These are phyloP conservation scores for Coniochaeta sp. DNA, from an alignment of 2,329 filamentous ascomycete genomes.

Conservation along the genomic window DNA sequence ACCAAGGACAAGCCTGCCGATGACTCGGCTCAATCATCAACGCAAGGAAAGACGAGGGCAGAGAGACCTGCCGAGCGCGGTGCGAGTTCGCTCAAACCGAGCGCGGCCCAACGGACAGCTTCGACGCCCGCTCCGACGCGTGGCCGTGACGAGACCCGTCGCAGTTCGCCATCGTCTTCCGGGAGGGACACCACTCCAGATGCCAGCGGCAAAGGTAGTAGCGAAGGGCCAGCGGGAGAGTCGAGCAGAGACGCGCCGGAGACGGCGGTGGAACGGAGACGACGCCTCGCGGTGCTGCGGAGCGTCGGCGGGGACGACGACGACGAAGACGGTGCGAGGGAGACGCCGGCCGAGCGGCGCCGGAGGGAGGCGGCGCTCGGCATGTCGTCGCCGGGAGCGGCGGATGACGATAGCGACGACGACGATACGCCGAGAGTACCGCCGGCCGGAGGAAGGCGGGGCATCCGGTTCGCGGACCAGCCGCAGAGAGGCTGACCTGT, in stretches of 20 bases:
- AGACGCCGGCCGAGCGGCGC: slow-evolving; percentile 69
- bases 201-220: neutral
- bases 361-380: slow-evolving; percentile 69
- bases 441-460: slow-evolving; percentile 33
- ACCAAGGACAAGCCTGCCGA: slow-evolving; percentile 18
- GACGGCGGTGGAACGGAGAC: slow-evolving; percentile 61
- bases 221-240: neutral
- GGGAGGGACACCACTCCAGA: neutral
- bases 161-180: neutral
- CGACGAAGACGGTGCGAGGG: slow-evolving; percentile 36
- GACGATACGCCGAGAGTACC: slow-evolving; percentile 49
- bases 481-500: slow-evolving; percentile 14
- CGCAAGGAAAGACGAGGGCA: neutral
- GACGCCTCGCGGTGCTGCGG: slow-evolving; percentile 50
- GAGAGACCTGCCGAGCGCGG: neutral
- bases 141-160: neutral
- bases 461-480: slow-evolving; percentile 55
- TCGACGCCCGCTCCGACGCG: neutral
- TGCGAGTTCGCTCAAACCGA: neutral
- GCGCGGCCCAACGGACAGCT: neutral
- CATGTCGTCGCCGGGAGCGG: slow-evolving; percentile 34
- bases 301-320: slow-evolving; percentile 32
- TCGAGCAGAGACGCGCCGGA: slow-evolving; percentile 42
- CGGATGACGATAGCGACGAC: slow-evolving; percentile 47
- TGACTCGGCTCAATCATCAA: slow-evolving; percentile 3